Conservation (phyloP, 2,329 filamentous ascomycete species). For the Sporothrix mexicana region DNA sequence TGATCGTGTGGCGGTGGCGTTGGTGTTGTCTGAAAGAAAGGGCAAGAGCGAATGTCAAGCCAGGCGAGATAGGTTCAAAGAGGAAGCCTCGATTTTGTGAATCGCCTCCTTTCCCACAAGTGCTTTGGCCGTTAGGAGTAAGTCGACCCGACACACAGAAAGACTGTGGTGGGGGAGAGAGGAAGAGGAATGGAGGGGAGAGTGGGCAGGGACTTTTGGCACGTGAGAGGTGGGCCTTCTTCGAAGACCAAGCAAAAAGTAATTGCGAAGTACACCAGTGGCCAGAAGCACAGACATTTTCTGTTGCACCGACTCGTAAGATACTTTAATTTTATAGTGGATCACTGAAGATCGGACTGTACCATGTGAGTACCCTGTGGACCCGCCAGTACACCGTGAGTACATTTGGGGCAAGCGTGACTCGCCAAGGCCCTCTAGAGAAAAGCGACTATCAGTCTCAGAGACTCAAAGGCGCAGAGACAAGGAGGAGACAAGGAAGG, state of each 20-base stretch:
- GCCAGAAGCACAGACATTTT: not conserved
- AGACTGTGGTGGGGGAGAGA: not conserved
- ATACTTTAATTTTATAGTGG: not conserved
- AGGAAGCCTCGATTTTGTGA: not conserved
- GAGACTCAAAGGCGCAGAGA: too few relatives aligned
- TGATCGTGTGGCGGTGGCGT: conserved; percentile 24
- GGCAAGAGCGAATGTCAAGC: not conserved
- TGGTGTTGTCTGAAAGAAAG: not conserved
- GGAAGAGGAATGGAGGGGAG: not conserved
- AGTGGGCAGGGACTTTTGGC: not conserved
- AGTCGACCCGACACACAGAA: conserved; percentile 24
- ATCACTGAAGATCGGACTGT: not conserved
- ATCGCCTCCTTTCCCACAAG: not conserved
- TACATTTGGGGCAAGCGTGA: not conserved
- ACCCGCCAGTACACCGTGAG: not conserved
- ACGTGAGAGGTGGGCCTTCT: conserved; percentile 15
- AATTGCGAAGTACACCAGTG: not conserved
- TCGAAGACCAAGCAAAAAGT: not conserved
- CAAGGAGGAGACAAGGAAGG: too few relatives aligned
- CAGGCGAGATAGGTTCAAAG: too few relatives aligned
- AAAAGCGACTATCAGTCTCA: not conserved
- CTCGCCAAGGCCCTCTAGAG: conserved; percentile 6
- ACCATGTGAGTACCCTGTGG: conserved; percentile 20
- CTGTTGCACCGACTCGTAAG: not conserved
- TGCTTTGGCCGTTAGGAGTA: conserved; percentile 24